Percentiles rank a stretch among this genome's conserved stretches.
Evolutionary conservation across 331 rosid species (phyloP).

Genomic region (Cydonia oblonga): DNA sequence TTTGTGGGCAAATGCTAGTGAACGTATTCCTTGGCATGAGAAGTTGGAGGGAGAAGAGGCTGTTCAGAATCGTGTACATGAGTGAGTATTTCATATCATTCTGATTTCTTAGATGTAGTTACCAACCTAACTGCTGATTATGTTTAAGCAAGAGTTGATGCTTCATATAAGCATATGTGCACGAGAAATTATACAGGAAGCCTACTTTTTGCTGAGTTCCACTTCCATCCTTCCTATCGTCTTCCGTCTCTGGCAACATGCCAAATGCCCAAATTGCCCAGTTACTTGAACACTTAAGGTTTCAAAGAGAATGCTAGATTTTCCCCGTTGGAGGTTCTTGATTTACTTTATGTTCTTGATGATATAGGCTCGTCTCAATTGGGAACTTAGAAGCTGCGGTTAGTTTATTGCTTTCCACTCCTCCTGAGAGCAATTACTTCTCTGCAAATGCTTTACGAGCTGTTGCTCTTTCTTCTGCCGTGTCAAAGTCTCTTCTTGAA

Average conservation of each 20-base stretch:
- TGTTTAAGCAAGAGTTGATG: neutral
- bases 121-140: neutral
- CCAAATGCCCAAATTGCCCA: neutral
- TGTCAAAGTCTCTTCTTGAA: slow-evolving; percentile 86
- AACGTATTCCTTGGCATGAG: slow-evolving; percentile 90
- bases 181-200: neutral
- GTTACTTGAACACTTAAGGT: neutral
- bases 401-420: slow-evolving; percentile 83
- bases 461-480: slow-evolving; percentile 92
- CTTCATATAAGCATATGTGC: neutral
- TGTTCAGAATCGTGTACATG: slow-evolving; percentile 84
- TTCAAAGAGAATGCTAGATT: neutral
- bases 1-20: slow-evolving; percentile 77
- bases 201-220: neutral
- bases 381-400: slow-evolving; percentile 94
- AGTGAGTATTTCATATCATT: slow-evolving; percentile 45
- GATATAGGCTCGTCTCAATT: slow-evolving; percentile 71
- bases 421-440: slow-evolving; percentile 93
- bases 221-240: neutral
- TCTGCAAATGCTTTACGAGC: slow-evolving; percentile 85
- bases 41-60: slow-evolving; percentile 85
- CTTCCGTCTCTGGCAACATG: neutral
- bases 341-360: slow-evolving; percentile 19
- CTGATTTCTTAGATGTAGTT: neutral
- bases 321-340: neutral